Conservation (phyloP, 1,284 basidiomycete genomes). For the Ganoderma boninense region DNA sequence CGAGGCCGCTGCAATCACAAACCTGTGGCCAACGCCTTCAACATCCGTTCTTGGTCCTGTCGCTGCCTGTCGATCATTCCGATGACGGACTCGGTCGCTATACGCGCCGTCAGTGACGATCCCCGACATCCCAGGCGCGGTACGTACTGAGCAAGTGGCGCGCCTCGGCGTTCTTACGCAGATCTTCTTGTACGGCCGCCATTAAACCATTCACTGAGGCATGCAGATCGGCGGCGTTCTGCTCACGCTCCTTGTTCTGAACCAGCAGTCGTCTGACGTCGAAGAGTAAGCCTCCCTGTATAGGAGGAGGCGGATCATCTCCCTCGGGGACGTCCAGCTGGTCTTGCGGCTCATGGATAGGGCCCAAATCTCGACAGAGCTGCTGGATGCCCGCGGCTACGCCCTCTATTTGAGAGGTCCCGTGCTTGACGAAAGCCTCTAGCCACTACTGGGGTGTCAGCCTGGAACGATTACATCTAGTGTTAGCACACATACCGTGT, state of each 20-base stretch:
- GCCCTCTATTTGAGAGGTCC: constrained; percentile 72
- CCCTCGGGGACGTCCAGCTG: constrained; percentile 6
- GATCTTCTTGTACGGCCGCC: constrained; percentile 50
- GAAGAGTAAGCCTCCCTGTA: constrained; percentile 41
- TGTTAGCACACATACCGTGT: constrained; percentile 54
- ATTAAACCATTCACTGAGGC: constrained; percentile 56
- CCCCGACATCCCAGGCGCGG: neutral
- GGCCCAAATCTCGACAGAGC: constrained; percentile 62
- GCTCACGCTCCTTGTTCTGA: constrained; percentile 51
- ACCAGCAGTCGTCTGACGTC: constrained; percentile 55
- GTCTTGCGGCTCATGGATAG: constrained; percentile 31
- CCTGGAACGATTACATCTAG: no score
- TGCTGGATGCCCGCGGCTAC: constrained; percentile 68
- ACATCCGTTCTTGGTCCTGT: constrained; percentile 72
- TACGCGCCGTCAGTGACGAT: neutral
- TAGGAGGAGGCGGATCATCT: constrained; percentile 24
- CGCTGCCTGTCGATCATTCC: constrained; percentile 72
- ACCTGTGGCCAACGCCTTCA: constrained; percentile 73
- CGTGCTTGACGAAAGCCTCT: constrained; percentile 80
- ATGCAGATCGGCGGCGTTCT: constrained; percentile 51
- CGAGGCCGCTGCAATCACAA: constrained; percentile 10
- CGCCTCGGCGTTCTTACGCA: constrained; percentile 46
- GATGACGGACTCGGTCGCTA: constrained; percentile 66
- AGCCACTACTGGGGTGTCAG: constrained; percentile 67
- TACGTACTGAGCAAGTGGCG: constrained; percentile 45